These are phyloP conservation scores for Tetrastigma voinierianum DNA, from an alignment of 164 flowering plant genomes.

Conservation along the genomic window DNA sequence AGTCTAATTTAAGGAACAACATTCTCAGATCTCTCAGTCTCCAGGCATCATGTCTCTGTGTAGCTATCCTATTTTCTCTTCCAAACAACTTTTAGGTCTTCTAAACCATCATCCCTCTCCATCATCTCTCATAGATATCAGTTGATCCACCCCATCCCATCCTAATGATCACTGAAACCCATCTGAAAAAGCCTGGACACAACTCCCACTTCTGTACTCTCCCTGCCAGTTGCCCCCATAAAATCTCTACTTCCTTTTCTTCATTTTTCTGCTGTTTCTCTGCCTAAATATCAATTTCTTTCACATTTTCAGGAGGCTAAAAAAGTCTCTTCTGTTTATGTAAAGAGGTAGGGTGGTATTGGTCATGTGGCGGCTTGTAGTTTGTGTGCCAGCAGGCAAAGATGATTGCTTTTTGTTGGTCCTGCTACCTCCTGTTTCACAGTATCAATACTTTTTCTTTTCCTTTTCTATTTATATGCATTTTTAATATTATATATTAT, in stretches of 20 bases:
- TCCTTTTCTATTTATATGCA: background rate
- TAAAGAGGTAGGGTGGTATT: background rate
- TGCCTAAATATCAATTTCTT: background rate
- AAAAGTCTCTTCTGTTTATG: background rate
- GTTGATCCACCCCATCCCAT: conserved; percentile 7
- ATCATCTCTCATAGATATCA: conserved; percentile 8
- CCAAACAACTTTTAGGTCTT: too few species aligned
- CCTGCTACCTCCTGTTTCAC: too few species aligned
- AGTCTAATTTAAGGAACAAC: conserved; percentile 42
- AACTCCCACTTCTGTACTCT: conserved; percentile 30
- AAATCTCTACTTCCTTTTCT: background rate
- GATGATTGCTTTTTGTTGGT: conserved; percentile 17
- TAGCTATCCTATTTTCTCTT: conserved; percentile 12
- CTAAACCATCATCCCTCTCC: conserved; percentile 6
- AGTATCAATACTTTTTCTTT: conserved; percentile 4
- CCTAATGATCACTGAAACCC: conserved; percentile 20
- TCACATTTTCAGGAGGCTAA: background rate
- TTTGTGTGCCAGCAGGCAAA: conserved; percentile 25
- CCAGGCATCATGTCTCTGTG: too few species aligned
- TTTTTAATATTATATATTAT: background rate
- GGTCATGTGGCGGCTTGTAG: conserved; percentile 42
- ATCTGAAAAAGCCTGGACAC: conserved; percentile 40
- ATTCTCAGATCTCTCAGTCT: conserved; percentile 22
- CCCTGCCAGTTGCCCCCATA: conserved; percentile 22
- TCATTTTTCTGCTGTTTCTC: background rate